Base-by-base conservation (phyloP, 192 early-diverging fungal genomes). In the Coemansia sp. region DNA sequence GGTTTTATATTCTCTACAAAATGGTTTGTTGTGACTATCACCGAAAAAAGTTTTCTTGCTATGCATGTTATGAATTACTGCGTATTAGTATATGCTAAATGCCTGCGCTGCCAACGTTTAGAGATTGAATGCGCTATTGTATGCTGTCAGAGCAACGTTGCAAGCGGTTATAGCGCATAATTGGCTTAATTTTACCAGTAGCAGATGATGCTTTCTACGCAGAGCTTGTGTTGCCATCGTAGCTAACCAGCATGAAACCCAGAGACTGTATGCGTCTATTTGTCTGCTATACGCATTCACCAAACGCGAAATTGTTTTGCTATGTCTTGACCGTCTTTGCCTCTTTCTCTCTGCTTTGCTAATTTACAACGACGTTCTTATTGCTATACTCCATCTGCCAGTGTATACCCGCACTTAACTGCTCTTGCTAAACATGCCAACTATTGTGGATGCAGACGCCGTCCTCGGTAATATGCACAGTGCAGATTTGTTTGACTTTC, bases 401-500 rank as follows among this genome's bases (percentile, higher is more conserved):
- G 49, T 17, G 8, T 50, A 17, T 19, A 50, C 2, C 8, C 49
- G 49, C 49, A 2, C 41, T n/a, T 43, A 43, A 4, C 12, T 15
- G 3, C 15, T 25, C 14, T 45, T 43, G 25, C 32, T 7, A 32
- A 58, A 35, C 43, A 54, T 65, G 53, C 39, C 70, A 7, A 3
- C 54, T 15, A 23, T 43, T 5, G 25, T 37, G 24, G 50, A 41
- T 21, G 11, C 55, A 7, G 37, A 9, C 37, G 11, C 3, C 35
- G 24, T 41, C 12, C 21, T 23, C 5, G n/a, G 12, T n/a, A 24
- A 38, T 24, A 19, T 35, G 23, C 70, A 62, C 11, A 41, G 14
- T 15, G 32, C 51, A 2, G 59, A 70, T 32, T 27, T 79, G 41
- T 79, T 69, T 24, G 71, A 65, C 41, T 79, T 79, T 39, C 76